A percentile compares a stretch with the other conserved stretches of the same genome.
phyloP scores from a whole-genome alignment of 139 green algal genomes.

The Edaphochlamys debaryana region DNA sequence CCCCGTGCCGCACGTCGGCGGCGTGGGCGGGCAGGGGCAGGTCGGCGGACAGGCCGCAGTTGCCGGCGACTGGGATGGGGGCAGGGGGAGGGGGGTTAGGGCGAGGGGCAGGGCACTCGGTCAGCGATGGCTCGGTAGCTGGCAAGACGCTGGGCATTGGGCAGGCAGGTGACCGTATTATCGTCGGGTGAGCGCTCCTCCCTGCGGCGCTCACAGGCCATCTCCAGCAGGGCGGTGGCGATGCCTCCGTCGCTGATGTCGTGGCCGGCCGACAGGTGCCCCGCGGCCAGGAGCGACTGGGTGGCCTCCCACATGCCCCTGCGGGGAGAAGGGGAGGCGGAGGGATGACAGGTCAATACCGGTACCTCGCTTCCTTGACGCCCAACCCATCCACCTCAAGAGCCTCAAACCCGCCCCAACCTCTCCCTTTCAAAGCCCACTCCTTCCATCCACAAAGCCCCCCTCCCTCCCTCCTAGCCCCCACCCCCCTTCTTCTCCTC shows the following conservation, averaged over 20 bases:
- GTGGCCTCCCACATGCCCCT: slow-evolving; percentile 84
- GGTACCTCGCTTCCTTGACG: too few species aligned
- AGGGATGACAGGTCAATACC: too few species aligned
- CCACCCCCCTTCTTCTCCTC: too few species aligned
- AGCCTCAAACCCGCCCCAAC: too few species aligned
- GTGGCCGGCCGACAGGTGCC: slow-evolving; percentile 88
- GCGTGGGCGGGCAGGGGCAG: slow-evolving; percentile 57
- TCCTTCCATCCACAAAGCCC: too few species aligned
- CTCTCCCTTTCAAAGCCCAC: too few species aligned
- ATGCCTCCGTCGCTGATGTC: slow-evolving; percentile 96
- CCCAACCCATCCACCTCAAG: too few species aligned
- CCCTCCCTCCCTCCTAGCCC: too few species aligned
- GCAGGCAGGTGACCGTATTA: too few species aligned
- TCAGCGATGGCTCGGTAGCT: not conserved
- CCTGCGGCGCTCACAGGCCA: slow-evolving; percentile 89
- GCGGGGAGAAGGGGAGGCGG: too few species aligned
- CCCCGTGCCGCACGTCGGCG: slow-evolving; percentile 40
- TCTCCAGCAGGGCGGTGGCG: slow-evolving; percentile 89
- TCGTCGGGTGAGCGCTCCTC: too few species aligned
- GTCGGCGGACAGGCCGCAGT: slow-evolving; percentile 79
- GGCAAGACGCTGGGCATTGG: not conserved
- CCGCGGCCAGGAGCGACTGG: slow-evolving; percentile 79
- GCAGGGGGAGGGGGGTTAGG: not conserved
- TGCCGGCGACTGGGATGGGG: slow-evolving; percentile 47
- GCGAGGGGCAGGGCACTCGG: not conserved